Conservation (phyloP, 148 eudicot genomes). For the Mesembryanthemum crystallinum region DNA sequence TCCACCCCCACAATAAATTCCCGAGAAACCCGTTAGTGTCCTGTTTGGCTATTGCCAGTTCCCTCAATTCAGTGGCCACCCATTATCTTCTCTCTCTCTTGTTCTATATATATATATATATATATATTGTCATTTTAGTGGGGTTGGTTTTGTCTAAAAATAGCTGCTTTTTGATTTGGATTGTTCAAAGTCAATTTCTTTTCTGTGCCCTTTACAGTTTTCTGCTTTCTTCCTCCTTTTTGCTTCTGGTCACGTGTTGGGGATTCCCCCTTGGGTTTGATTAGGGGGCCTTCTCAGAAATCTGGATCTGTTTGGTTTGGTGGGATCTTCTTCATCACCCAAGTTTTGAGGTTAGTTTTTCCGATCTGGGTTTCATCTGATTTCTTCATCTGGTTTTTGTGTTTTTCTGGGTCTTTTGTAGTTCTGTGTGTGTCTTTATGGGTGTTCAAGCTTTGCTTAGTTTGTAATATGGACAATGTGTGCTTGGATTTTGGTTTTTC, state of each 20-base stretch:
- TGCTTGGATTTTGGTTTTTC: not conserved
- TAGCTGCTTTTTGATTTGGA: not conserved
- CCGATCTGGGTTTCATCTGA: slow-evolving; percentile 7
- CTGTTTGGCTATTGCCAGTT: slow-evolving; percentile 2
- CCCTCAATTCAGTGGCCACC: slow-evolving; percentile 8
- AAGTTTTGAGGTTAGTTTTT: slow-evolving; percentile 22
- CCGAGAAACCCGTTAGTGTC: slow-evolving; percentile 8
- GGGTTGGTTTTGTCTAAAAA: slow-evolving; percentile 4
- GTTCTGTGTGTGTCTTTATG: not conserved
- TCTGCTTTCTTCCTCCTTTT: not conserved
- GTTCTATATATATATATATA: not conserved
- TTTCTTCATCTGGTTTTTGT: not conserved
- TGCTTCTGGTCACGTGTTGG: slow-evolving; percentile 14
- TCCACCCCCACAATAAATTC: not conserved
- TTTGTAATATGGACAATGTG: not conserved
- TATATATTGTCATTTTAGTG: not conserved
- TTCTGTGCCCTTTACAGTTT: not conserved
- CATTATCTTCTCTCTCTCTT: slow-evolving; percentile 9
- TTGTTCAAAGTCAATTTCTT: slow-evolving; percentile 2
- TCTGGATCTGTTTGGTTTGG: slow-evolving; percentile 23
- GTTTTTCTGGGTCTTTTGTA: not conserved
- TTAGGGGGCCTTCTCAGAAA: slow-evolving; percentile 9
- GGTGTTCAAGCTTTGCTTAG: not conserved
- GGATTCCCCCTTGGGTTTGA: slow-evolving; percentile 9
- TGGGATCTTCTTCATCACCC: slow-evolving; percentile 15